Evolutionary conservation across 2,329 filamentous ascomycete genomes (phyloP), one percentile per base, ranked within the genome.

Genomic region (Colletotrichum tabaci): DNA sequence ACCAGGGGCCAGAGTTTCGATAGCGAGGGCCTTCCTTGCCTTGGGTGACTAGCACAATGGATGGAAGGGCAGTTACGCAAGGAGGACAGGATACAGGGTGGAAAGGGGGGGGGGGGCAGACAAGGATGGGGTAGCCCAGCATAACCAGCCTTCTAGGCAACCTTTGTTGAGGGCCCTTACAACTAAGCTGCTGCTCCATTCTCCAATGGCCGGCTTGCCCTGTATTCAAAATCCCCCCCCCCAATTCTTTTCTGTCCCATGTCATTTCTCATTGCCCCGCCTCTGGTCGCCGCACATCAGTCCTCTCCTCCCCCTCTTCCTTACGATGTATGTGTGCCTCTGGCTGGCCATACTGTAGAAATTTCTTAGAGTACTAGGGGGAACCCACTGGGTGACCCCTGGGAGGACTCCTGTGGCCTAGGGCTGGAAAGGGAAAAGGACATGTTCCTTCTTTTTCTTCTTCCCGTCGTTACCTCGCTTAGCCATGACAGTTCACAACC

Each of bases 391-490:
- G 47, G 60, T 46, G 38, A 53, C 40, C 61, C 52, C 56, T 56
- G 61, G 26, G 44, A 23, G n/a, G 38, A 53, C 40, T 55, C 52
- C 56, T 49, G 61, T n/a, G 42, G 18, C n/a, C 16, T 26, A 46
- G 42, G 23, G 44, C 61, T 30, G 23, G 61, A 52, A 44, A 50
- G 44, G 47, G 30, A 38, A 21, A 53, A 56, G 56, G 60, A 42
- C 42, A 38, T 35, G 61, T 58, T 69, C 61, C 57, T 58, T 10
- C 52, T 64, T 58, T 3, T 38, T 68, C 42, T 23, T 16, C 46
- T 46, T 69, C 55, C 53, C 63, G 52, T 50, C 53, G 46, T 52
- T 53, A 44, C 68, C 58, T 71, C 68, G 64, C 64, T 71, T 68
- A 68, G 56, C 49, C 38, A 38, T 71, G 68, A 63, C 58, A 57